phyloP scores from a whole-genome alignment of 192 early-diverging fungal species.

The Lobosporangium transversale region DNA sequence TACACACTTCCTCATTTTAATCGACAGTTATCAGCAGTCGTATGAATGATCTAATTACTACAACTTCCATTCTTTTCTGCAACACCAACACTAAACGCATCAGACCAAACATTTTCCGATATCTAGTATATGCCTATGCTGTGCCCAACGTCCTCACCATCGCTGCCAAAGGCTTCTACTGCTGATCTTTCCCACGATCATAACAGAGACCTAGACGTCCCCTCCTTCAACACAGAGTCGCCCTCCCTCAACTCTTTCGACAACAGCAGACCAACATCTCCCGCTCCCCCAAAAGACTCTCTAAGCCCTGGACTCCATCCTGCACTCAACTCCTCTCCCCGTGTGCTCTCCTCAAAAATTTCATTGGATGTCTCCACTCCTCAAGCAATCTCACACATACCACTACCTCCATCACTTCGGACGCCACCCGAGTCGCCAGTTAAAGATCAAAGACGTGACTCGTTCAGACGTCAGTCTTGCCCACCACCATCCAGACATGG shows the following conservation, averaged over 20 bases:
- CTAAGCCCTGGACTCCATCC: neutral
- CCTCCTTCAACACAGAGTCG: slow-evolving; percentile 21
- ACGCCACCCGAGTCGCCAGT: slow-evolving; percentile 51
- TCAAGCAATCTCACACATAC: neutral
- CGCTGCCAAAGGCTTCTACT: slow-evolving; percentile 20
- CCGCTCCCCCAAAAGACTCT: too few species aligned
- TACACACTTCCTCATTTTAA: too few species aligned
- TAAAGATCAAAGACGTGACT: slow-evolving; percentile 21
- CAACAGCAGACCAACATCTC: slow-evolving; percentile 42
- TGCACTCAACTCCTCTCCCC: neutral
- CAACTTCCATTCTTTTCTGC: too few species aligned
- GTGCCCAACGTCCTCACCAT: slow-evolving; percentile 32
- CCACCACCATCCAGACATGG: slow-evolving; percentile 1
- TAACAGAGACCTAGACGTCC: slow-evolving; percentile 18
- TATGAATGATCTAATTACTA: too few species aligned
- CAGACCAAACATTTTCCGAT: too few species aligned
- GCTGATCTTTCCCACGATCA: slow-evolving; percentile 2
- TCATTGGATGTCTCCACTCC: slow-evolving; percentile 7
- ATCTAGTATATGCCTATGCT: too few species aligned
- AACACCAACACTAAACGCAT: too few species aligned
- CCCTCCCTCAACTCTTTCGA: slow-evolving; percentile 31
- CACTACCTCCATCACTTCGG: slow-evolving; percentile 10
- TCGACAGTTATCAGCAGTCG: too few species aligned
- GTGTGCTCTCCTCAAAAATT: slow-evolving; percentile 30
- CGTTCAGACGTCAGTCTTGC: slow-evolving; percentile 8